Evolutionary conservation across 768 basidiomycete species (phyloP).

Genomic region (Rhodocollybia butyracea): DNA sequence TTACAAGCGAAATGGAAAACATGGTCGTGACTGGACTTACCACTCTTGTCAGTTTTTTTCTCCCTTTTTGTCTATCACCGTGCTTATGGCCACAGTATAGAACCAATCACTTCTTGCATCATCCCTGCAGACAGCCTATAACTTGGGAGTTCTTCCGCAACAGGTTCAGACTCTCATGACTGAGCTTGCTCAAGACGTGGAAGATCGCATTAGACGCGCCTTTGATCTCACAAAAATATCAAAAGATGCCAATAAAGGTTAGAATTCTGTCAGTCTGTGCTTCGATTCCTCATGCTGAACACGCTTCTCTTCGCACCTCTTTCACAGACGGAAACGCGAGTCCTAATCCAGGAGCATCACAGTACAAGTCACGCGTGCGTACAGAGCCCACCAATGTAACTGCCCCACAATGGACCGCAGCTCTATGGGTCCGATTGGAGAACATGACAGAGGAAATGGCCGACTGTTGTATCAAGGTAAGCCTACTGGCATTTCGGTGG

Average conservation of each 20-base stretch:
- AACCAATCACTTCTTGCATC: constrained; percentile 90
- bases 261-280: constrained; percentile 6
- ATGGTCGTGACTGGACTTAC: constrained; percentile 83
- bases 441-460: constrained; percentile 85
- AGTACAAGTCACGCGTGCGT: constrained; percentile 82
- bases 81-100: constrained; percentile 34
- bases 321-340: constrained; percentile 1
- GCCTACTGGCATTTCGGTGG: no score
- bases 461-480: constrained; percentile 86
- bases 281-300: constrained; percentile 1
- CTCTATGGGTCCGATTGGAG: constrained; percentile 81
- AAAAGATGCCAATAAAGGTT: constrained; percentile 84
- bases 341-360: constrained; percentile 8
- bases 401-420: constrained; percentile 80
- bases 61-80: constrained; percentile 2
- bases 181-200: constrained; percentile 82
- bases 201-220: constrained; percentile 72
- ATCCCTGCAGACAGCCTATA: constrained; percentile 94
- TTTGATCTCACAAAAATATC: constrained; percentile 90
- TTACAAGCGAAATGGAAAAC: constrained; percentile 85
- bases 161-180: constrained; percentile 76
- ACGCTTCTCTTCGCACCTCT: background rate
- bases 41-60: constrained; percentile 55
- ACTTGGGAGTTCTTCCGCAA: constrained; percentile 79
- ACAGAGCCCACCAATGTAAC: constrained; percentile 90